Base-by-base conservation (phyloP, 352 stramenopile species). In the Phytopythium kandeliae region DNA sequence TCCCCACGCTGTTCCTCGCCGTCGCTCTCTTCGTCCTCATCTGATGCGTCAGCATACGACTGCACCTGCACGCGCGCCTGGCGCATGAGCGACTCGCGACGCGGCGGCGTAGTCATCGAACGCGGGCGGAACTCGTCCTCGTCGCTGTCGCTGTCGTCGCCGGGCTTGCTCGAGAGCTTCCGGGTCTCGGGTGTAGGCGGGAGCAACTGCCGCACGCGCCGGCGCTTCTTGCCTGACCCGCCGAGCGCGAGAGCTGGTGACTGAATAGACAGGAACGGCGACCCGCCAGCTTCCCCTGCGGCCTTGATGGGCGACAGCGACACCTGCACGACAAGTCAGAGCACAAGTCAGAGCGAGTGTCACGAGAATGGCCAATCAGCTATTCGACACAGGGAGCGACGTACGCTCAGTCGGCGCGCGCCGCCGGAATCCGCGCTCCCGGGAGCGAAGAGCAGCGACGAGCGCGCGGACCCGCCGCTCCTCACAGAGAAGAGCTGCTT, bases 241-340 rank as follows among this genome's bases (percentile, higher is more conserved):
- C 62, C 44, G 55, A 41, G 69, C 68, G n/a, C 73, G 71, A 37
- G 79, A 86, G 46, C 67, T 71, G 44, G 44, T 17, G 44, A 50
- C 26, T 50, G 44, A 19, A 91, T 62, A 48, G 66, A 72, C 57
- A 89, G 71, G 36, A 87, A 89, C 47, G 81, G 72, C 4, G 65
- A 56, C 10, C 63, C 50, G 30, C 72, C 37, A 9, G 4, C 37
- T 2, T 43, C 71, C 26, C 74, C 75, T 7, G 65, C 70, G 2
- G 70, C 62, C n/a, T 86, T 89, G 53, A 92, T 92, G 0, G 81
- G 81, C 11, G 81, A 92, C 36, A 92, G 44, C 9, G 69, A 88
- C 1, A 67, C 70, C 81, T 92, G 52, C 6, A 49, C 15, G 34
- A 58, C 31, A n/a, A 57, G 41, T 48, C 22, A 48, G 41, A 43